Conservation (phyloP, 2,329 filamentous ascomycete genomes). For the Penicillium griseofulvum region DNA sequence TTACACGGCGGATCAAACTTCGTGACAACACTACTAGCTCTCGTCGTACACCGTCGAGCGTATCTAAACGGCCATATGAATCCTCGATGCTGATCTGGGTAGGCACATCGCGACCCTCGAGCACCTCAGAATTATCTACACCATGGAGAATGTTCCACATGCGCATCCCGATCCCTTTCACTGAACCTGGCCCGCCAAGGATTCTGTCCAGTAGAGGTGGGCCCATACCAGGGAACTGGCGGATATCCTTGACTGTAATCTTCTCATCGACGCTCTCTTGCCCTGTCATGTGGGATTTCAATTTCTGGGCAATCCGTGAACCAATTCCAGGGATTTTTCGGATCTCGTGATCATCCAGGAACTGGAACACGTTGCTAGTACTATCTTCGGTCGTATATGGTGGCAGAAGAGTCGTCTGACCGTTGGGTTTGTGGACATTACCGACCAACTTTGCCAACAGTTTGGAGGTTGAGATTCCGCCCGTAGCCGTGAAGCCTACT, state of each 20-base stretch:
- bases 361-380: slow-evolving; percentile 57
- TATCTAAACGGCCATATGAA: slow-evolving; percentile 73
- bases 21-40: slow-evolving; percentile 67
- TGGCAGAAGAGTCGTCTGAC: slow-evolving; percentile 79
- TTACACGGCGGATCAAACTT: slow-evolving; percentile 75
- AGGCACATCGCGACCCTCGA: slow-evolving; percentile 67
- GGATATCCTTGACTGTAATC: slow-evolving; percentile 65
- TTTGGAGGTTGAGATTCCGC: slow-evolving; percentile 85
- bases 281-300: slow-evolving; percentile 61
- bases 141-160: slow-evolving; percentile 81
- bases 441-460: slow-evolving; percentile 81
- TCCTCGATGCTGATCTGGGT: slow-evolving; percentile 94
- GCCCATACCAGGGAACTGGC: slow-evolving; percentile 61
- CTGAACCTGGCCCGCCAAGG: slow-evolving; percentile 66
- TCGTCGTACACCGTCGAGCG: slow-evolving; percentile 60
- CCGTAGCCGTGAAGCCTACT: slow-evolving; percentile 81
- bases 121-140: slow-evolving; percentile 71
- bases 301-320: slow-evolving; percentile 68
- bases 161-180: slow-evolving; percentile 67
- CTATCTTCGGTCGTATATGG: slow-evolving; percentile 47
- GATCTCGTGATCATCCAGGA: slow-evolving; percentile 74
- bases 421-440: slow-evolving; percentile 78
- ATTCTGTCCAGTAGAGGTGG: slow-evolving; percentile 65
- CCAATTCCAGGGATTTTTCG: slow-evolving; percentile 84
- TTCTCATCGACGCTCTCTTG: slow-evolving; percentile 47